These are phyloP conservation scores for Aureobasidium sp. DNA, from an alignment of 2,329 filamentous ascomycete species.

Conservation along the genomic window DNA sequence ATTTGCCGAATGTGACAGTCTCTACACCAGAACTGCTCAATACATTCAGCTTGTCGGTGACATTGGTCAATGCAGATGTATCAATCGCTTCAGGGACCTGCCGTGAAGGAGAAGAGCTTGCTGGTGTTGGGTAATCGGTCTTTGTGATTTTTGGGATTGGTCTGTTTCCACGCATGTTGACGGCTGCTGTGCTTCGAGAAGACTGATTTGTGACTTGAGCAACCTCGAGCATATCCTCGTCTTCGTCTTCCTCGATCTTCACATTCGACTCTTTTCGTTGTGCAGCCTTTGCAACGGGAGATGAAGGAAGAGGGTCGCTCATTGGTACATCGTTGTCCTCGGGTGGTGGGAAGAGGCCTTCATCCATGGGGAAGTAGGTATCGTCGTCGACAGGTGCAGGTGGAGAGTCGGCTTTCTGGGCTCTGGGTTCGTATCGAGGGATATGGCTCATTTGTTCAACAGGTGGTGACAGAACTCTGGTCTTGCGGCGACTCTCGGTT, in stretches of 20 bases:
- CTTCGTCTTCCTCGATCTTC: constrained; percentile 60
- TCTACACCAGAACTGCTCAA: constrained; percentile 64
- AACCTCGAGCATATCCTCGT: constrained; percentile 79
- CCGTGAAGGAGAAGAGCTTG: constrained; percentile 66
- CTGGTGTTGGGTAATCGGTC: constrained; percentile 58
- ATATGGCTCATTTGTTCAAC: constrained; percentile 42
- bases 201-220: constrained; percentile 61
- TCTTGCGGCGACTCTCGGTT: constrained; percentile 68
- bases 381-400: constrained; percentile 14
- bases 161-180: constrained; percentile 78
- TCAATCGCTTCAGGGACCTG: constrained; percentile 51
- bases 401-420: constrained; percentile 2
- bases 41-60: constrained; percentile 80
- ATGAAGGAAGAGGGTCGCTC: constrained; percentile 79
- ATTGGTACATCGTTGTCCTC: constrained; percentile 67
- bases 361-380: constrained; percentile 16
- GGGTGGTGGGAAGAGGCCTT: constrained; percentile 42
- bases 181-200: constrained; percentile 56
- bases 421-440: constrained; percentile 18
- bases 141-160: constrained; percentile 69
- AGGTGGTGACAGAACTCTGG: constrained; percentile 70
- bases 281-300: constrained; percentile 48
- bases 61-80: constrained; percentile 77
- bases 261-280: constrained; percentile 45
- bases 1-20: constrained; percentile 62